phyloP scores from a whole-genome alignment of 1,284 basidiomycete species.

The Ceratobasidium sp. region DNA sequence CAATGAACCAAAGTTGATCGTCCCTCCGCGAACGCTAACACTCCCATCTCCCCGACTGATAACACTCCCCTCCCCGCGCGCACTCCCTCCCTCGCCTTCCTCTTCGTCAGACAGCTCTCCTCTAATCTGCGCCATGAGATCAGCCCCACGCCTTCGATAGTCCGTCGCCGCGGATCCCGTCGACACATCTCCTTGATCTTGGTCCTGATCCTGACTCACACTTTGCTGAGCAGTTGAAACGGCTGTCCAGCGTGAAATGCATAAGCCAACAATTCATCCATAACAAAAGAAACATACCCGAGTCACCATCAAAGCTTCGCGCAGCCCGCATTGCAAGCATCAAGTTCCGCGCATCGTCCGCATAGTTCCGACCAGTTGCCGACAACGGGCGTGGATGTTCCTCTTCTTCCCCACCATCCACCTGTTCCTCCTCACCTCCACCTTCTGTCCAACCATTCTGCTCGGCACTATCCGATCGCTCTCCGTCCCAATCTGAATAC shows the following conservation, averaged over 20 bases:
- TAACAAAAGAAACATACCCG: neutral
- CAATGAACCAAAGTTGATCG: neutral
- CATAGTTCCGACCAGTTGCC: slow-evolving; percentile 9
- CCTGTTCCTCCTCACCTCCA: neutral
- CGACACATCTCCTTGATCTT: neutral
- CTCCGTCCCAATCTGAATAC: slow-evolving; percentile 42
- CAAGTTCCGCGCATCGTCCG: slow-evolving; percentile 16
- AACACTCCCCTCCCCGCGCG: slow-evolving; percentile 23
- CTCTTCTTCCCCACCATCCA: neutral
- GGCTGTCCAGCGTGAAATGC: neutral
- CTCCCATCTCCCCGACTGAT: slow-evolving; percentile 29
- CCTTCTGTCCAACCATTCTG: neutral
- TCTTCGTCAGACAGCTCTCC: slow-evolving; percentile 40
- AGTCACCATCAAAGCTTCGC: slow-evolving; percentile 29
- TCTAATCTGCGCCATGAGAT: slow-evolving; percentile 82
- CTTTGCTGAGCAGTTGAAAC: slow-evolving; percentile 27
- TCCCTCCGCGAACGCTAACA: slow-evolving; percentile 20
- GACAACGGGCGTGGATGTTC: slow-evolving; percentile 5
- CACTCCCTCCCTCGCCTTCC: slow-evolving; percentile 29
- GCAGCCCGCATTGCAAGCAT: slow-evolving; percentile 41
- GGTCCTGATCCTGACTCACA: slow-evolving; percentile 20
- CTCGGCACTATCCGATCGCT: neutral
- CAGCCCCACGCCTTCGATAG: slow-evolving; percentile 80
- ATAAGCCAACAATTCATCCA: neutral
- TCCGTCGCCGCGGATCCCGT: slow-evolving; percentile 21